A percentile compares a stretch with the other conserved stretches of the same genome.
phyloP scores from a whole-genome alignment of 31 red algal genomes.

The Endocladia muricata region DNA sequence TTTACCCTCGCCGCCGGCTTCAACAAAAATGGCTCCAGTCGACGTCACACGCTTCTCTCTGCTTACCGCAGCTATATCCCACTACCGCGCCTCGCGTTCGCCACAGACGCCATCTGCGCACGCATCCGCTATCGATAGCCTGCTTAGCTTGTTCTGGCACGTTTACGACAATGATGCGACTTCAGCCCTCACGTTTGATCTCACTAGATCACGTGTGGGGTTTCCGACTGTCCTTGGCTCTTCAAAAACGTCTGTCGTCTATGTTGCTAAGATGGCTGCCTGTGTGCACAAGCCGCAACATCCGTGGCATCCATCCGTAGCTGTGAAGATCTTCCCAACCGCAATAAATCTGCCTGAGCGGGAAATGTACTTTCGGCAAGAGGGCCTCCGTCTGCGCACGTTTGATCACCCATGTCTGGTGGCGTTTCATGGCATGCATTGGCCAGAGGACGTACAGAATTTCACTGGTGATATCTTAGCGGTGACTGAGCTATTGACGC shows the following conservation, averaged over 20 bases:
- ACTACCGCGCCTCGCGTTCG: too few relatives aligned
- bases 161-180: neutral
- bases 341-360: neutral
- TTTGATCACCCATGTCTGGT: constrained; percentile 45
- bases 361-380: constrained; percentile 28
- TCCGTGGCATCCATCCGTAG: constrained; percentile 23
- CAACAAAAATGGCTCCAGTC: too few relatives aligned
- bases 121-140: too few relatives aligned
- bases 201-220: neutral
- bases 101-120: too few relatives aligned
- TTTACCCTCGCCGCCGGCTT: too few relatives aligned
- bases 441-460: neutral
- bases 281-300: neutral
- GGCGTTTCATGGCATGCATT: constrained; percentile 25
- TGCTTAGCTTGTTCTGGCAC: neutral
- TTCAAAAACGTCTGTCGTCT: neutral
- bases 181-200: constrained; percentile 5
- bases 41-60: too few relatives aligned
- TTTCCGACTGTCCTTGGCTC: constrained; percentile 5
- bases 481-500: constrained; percentile 46
- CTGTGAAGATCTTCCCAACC: constrained; percentile 27
- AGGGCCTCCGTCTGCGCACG: constrained; percentile 31
- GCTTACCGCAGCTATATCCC: too few relatives aligned
- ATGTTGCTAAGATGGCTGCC: neutral
- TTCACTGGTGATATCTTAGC: constrained; percentile 12